Base-by-base conservation (phyloP, 2,329 filamentous ascomycete genomes). In the Lecanicillium sp. region DNA sequence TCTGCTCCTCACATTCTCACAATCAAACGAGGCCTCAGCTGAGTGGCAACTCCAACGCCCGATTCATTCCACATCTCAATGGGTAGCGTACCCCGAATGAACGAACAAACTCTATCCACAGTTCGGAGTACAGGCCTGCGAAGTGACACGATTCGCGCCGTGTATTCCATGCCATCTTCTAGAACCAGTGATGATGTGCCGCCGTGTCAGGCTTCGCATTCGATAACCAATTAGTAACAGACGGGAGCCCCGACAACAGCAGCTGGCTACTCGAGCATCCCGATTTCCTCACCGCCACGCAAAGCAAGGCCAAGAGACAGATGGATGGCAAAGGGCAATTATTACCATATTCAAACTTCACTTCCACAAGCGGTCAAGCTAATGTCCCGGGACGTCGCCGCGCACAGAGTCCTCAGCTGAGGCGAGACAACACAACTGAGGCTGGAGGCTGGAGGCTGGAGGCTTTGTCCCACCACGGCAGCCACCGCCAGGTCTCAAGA, bases 381-480 rank as follows among this genome's bases (percentile, higher is more conserved):
- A n/a, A n/a, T n/a, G n/a, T n/a, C n/a, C n/a, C 44, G 44, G 36
- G 26, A 26, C 35, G 23, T 46, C 44, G 44, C 44, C 12, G 27
- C 24, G 20, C 35, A 38, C 26, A 33, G 35, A 32, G 21, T 29
- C 21, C 21, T 48, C 44, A 48, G 44, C 44, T 48, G 44, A 48
- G 44, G 44, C 44, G 44, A 48, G 36, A 14, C 7, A 12, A 29
- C n/a, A 37, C n/a, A 9, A 42, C 3, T n/a, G 20, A 14, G 42
- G 42, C 33, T 27, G 4, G 42, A 32, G 33, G 43, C 44, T 39
- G 21, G 27, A 46, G 27, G 20, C 35, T 20, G 8, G 17, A 46
- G 26, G 44, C 43, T 38, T 44, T 14, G 43, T 39, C 44, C 44
- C 44, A 46, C 44, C 36, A 46, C 24, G n/a, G 36, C 35, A 26